A percentile compares a stretch with the other conserved stretches of the same genome.
These are phyloP conservation scores for Colletotrichum sp. DNA, from an alignment of 2,329 filamentous ascomycete species.

Conservation along the genomic window DNA sequence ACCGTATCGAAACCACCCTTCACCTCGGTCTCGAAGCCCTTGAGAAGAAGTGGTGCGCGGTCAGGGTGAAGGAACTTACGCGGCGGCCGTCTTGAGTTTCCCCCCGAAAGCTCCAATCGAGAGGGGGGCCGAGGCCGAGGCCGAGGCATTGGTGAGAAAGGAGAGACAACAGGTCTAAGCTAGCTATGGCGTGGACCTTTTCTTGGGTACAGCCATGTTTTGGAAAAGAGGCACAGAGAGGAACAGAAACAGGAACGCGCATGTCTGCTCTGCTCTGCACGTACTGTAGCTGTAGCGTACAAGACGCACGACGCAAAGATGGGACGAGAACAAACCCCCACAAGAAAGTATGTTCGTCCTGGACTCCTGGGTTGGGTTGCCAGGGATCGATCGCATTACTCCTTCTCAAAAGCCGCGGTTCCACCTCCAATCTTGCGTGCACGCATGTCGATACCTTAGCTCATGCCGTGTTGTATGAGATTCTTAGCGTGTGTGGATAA, in stretches of 20 bases:
- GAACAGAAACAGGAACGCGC: constrained; percentile 8
- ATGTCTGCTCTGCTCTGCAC: constrained; percentile 6
- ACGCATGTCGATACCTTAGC: neutral
- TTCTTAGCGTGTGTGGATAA: neutral
- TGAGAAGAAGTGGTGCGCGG: neutral
- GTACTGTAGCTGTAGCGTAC: neutral
- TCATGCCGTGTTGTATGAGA: constrained; percentile 1
- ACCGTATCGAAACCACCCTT: neutral
- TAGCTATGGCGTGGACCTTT: neutral
- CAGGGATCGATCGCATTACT: neutral
- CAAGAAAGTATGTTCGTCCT: constrained; percentile 2
- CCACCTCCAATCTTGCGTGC: constrained; percentile 7
- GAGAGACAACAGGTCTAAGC: neutral
- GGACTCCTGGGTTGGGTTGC: neutral
- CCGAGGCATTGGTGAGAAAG: neutral
- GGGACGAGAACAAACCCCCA: neutral
- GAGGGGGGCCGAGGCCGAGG: neutral
- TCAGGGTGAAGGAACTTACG: neutral
- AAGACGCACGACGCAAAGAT: neutral
- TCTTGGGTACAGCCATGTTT: neutral
- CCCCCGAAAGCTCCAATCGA: neutral
- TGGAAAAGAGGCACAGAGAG: neutral
- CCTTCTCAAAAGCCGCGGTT: neutral
- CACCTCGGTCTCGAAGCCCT: neutral
- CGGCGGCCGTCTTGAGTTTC: neutral